Percentiles rank a stretch among this genome's conserved stretches.
These are phyloP conservation scores for Zoysia matrella DNA, from an alignment of 202 grass and related monocot species.

Conservation along the genomic window DNA sequence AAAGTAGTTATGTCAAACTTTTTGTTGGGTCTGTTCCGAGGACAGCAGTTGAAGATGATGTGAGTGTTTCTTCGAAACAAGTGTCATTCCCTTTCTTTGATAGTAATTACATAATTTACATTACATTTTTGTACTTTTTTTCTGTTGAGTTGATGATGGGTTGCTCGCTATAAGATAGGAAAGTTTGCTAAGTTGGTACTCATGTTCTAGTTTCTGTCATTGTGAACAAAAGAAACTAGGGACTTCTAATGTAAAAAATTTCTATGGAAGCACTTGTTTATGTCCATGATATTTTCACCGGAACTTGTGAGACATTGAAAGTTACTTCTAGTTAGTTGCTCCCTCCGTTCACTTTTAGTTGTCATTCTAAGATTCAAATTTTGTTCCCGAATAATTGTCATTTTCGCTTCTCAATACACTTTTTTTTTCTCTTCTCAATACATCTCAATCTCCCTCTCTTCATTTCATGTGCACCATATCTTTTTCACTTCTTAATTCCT, in stretches of 20 bases:
- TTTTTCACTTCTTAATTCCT: no score
- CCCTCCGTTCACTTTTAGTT: no score
- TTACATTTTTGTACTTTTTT: neutral
- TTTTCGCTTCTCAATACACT: no score
- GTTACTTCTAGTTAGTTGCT: constrained; percentile 16
- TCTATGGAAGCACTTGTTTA: neutral
- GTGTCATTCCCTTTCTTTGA: constrained; percentile 18
- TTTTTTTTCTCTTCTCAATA: no score
- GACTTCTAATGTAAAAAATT: constrained; percentile 14
- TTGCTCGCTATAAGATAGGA: neutral
- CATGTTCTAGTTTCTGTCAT: neutral
- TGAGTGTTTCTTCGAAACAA: constrained; percentile 53
- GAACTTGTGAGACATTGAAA: constrained; percentile 8
- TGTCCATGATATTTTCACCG: neutral
- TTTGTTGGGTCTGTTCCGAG: constrained; percentile 97
- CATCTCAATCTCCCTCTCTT: no score
- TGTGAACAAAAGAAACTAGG: constrained; percentile 12
- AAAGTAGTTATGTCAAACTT: constrained; percentile 82
- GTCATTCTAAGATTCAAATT: no score
- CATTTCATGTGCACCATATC: no score
- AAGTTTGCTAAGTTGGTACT: neutral
- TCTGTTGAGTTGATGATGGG: neutral
- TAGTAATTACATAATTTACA: neutral
- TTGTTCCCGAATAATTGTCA: no score
- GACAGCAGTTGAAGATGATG: constrained; percentile 89